phyloP scores from a whole-genome alignment of 1,139 yeast species.

The Protomyces inundatus region DNA sequence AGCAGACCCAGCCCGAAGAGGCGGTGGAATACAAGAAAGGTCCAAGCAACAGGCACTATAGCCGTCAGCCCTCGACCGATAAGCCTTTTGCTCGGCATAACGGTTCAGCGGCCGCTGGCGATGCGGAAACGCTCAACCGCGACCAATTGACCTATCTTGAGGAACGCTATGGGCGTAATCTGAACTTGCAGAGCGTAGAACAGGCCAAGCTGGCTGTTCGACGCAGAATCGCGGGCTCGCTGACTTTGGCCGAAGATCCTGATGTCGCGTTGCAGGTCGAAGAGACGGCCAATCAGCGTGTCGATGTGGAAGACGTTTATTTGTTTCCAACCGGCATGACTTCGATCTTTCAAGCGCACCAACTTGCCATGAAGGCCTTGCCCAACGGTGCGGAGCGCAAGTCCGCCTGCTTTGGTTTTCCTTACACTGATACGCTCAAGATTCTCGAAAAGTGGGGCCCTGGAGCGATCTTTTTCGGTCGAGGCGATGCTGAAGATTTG shows the following conservation, averaged over 20 bases:
- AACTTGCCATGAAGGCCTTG: constrained; percentile 49
- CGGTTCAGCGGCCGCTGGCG: constrained; percentile 33
- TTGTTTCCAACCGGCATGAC: constrained; percentile 92
- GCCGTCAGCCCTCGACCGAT: constrained; percentile 13
- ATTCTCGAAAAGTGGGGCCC: constrained; percentile 86
- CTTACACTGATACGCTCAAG: constrained; percentile 87
- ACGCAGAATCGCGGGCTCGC: constrained; percentile 68
- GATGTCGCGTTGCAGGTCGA: constrained; percentile 28
- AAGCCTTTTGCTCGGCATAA: constrained; percentile 13
- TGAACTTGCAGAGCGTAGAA: constrained; percentile 67
- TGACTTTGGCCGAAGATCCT: constrained; percentile 43
- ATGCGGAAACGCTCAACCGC: constrained; percentile 37
- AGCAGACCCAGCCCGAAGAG: constrained; percentile 45
- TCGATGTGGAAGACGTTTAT: constrained; percentile 62
- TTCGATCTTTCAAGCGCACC: constrained; percentile 76
- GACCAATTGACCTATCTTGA: constrained; percentile 72
- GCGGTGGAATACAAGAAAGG: constrained; percentile 31
- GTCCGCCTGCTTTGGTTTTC: constrained; percentile 86
- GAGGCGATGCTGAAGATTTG: constrained; percentile 71
- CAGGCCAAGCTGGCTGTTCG: constrained; percentile 71
- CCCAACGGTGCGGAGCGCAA: constrained; percentile 41
- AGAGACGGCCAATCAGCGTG: constrained; percentile 37
- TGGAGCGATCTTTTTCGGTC: constrained; percentile 70
- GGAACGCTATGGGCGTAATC: constrained; percentile 82
- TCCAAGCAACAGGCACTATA: constrained; percentile 23